phyloP scores from a whole-genome alignment of 768 basidiomycete species.

The Gloeostereum incarnatum region DNA sequence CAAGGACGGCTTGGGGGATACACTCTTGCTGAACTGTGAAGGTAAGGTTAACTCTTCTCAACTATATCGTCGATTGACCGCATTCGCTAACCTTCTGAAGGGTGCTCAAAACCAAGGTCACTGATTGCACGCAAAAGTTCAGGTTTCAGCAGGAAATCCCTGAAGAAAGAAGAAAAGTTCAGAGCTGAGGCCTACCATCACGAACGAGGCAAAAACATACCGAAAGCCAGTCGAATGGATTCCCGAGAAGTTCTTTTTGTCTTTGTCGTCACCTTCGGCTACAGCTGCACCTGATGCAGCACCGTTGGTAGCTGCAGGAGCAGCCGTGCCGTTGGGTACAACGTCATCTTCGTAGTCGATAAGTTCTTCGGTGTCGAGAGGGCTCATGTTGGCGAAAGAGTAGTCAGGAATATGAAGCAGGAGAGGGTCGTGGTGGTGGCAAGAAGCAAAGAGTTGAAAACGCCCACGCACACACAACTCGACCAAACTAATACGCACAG shows the following conservation, averaged over 20 bases:
- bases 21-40: slow-evolving; percentile 95
- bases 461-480: background rate
- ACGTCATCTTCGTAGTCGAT: slow-evolving; percentile 94
- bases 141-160: slow-evolving; percentile 97
- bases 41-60: no score
- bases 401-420: slow-evolving; percentile 13
- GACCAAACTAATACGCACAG: background rate
- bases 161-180: slow-evolving; percentile 23
- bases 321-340: slow-evolving; percentile 47
- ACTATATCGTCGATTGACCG: no score
- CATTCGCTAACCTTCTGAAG: slow-evolving; percentile 89
- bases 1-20: slow-evolving; percentile 97
- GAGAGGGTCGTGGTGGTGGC: slow-evolving; percentile 11
- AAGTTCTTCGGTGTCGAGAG: slow-evolving; percentile 83
- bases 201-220: slow-evolving; percentile 36
- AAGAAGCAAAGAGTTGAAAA: slow-evolving; percentile 16
- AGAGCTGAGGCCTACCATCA: slow-evolving; percentile 4
- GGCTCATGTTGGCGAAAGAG: slow-evolving; percentile 47
- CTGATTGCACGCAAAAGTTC: slow-evolving; percentile 96
- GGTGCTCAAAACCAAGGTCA: slow-evolving; percentile 99
- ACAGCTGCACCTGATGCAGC: slow-evolving; percentile 35
- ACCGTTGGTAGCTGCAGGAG: slow-evolving; percentile 36
- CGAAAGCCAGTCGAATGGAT: slow-evolving; percentile 99
- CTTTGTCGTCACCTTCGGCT: slow-evolving; percentile 62
- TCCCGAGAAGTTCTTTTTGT: slow-evolving; percentile 97